These are phyloP conservation scores for Globisporangium nunn DNA, from an alignment of 352 stramenopile species.

Conservation along the genomic window DNA sequence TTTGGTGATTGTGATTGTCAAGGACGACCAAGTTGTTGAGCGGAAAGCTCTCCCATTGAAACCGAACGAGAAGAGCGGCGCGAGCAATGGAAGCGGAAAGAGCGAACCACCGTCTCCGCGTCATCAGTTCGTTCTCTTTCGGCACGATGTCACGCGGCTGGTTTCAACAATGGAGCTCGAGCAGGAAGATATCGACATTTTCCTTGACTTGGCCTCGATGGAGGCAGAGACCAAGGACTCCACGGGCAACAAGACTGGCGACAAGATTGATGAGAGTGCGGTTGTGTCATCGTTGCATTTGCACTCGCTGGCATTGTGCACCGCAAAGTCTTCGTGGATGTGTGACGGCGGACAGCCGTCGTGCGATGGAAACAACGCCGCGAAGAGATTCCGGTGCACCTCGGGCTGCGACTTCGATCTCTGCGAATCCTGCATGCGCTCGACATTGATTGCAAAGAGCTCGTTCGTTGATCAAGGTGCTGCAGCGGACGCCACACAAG, in stretches of 20 bases:
- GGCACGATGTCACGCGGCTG: conserved; percentile 43
- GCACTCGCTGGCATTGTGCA: conserved; percentile 39
- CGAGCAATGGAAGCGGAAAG: conserved; percentile 5
- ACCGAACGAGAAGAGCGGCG: conserved; percentile 10
- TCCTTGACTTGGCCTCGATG: conserved; percentile 37
- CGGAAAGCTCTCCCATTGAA: conserved; percentile 42
- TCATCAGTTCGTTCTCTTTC: conserved; percentile 58
- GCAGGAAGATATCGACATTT: conserved; percentile 41
- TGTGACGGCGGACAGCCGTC: conserved; percentile 51
- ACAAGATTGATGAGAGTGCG: conserved; percentile 14
- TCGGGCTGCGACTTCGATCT: conserved; percentile 71
- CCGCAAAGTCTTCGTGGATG: conserved; percentile 60
- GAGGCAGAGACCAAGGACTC: conserved; percentile 5
- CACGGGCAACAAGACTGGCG: neutral
- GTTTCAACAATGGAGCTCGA: conserved; percentile 41
- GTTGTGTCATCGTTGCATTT: conserved; percentile 43
- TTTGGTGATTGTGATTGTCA: conserved; percentile 61
- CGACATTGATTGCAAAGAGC: conserved; percentile 28
- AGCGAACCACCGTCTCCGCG: conserved; percentile 24
- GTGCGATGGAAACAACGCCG: conserved; percentile 52
- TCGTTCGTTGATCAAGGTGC: neutral
- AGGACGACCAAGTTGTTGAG: conserved; percentile 31
- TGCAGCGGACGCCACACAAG: neutral
- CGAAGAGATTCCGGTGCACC: conserved; percentile 54
- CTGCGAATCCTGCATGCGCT: conserved; percentile 49